phyloP scores from a whole-genome alignment of 768 basidiomycete species.

The Tulasnella sp. region DNA sequence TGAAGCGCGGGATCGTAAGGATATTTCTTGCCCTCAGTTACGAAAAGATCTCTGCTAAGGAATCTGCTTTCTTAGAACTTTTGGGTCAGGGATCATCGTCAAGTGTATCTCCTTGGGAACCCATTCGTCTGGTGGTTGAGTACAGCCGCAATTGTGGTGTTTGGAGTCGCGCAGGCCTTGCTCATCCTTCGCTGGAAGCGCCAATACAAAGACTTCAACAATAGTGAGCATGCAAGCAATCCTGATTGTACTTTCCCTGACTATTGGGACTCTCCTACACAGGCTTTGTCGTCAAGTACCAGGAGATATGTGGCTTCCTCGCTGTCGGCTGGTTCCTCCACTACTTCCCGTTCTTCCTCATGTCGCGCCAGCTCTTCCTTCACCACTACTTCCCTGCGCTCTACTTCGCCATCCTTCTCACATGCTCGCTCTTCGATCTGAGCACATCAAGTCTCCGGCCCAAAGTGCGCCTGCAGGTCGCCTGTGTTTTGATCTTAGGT shows the following conservation, averaged over 20 bases:
- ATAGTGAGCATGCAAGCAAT: constrained; percentile 59
- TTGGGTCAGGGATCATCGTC: constrained; percentile 94
- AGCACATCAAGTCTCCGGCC: constrained; percentile 70
- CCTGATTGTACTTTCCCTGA: too few relatives aligned
- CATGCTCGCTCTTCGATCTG: constrained; percentile 72
- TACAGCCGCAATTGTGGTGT: constrained; percentile 56
- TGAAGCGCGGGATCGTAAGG: constrained; percentile 86
- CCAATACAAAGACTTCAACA: constrained; percentile 85
- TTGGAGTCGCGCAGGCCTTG: constrained; percentile 59
- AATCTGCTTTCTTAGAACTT: constrained; percentile 55
- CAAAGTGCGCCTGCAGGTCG: constrained; percentile 67
- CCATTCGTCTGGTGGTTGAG: constrained; percentile 88
- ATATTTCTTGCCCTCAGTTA: not conserved
- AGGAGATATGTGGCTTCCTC: constrained; percentile 80
- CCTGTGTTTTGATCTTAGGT: constrained; percentile 57
- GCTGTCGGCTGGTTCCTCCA: constrained; percentile 87
- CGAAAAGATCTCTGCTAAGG: not conserved
- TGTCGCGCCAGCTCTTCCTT: constrained; percentile 93
- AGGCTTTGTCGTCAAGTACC: constrained; percentile 91
- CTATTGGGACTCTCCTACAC: too few relatives aligned
- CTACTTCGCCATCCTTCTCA: constrained; percentile 81
- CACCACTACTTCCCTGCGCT: constrained; percentile 97
- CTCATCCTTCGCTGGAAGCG: constrained; percentile 83
- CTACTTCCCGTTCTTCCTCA: constrained; percentile 95
- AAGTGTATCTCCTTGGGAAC: constrained; percentile 93